Evolutionary conservation across 2,329 filamentous ascomycete species (phyloP).

Genomic region (Chaetomiaceae sp.): DNA sequence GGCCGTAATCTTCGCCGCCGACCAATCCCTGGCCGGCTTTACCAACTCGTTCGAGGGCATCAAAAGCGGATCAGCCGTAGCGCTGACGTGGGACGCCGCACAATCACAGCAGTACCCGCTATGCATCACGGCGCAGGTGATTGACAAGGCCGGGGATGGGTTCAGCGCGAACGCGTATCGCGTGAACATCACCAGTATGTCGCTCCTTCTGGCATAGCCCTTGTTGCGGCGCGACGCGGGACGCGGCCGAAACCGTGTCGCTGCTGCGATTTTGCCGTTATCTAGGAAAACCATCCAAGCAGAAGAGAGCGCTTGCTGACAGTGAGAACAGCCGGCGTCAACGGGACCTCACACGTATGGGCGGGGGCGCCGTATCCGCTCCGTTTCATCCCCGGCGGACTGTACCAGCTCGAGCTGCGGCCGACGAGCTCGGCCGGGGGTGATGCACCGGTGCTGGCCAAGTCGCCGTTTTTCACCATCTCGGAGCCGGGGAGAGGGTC

Average conservation of each 20-base stretch:
- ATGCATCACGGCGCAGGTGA: slow-evolving; percentile 26
- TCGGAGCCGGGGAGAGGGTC: background rate
- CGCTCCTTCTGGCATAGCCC: background rate
- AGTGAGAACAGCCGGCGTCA: slow-evolving; percentile 15
- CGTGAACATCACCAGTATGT: slow-evolving; percentile 27
- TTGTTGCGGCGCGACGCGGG: background rate
- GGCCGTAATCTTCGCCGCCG: background rate
- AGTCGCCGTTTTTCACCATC: slow-evolving; percentile 26
- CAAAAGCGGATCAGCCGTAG: slow-evolving; percentile 18
- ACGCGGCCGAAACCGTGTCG: too few species aligned
- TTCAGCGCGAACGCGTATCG: slow-evolving; percentile 22
- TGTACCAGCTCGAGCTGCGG: slow-evolving; percentile 29
- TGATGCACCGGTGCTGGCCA: slow-evolving; percentile 23
- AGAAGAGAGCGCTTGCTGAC: slow-evolving; percentile 1
- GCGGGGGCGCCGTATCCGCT: slow-evolving; percentile 26
- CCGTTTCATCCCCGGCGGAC: slow-evolving; percentile 22
- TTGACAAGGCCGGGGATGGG: slow-evolving; percentile 23
- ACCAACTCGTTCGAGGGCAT: slow-evolving; percentile 28
- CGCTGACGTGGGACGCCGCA: slow-evolving; percentile 25
- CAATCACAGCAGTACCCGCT: slow-evolving; percentile 24
- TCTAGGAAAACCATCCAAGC: too few species aligned
- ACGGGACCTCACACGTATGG: slow-evolving; percentile 26
- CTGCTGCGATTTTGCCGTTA: too few species aligned
- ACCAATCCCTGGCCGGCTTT: slow-evolving; percentile 19
- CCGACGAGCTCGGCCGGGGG: slow-evolving; percentile 16